Conservation (phyloP, 1,284 basidiomycete species). For the Schizopora paradoxa region DNA sequence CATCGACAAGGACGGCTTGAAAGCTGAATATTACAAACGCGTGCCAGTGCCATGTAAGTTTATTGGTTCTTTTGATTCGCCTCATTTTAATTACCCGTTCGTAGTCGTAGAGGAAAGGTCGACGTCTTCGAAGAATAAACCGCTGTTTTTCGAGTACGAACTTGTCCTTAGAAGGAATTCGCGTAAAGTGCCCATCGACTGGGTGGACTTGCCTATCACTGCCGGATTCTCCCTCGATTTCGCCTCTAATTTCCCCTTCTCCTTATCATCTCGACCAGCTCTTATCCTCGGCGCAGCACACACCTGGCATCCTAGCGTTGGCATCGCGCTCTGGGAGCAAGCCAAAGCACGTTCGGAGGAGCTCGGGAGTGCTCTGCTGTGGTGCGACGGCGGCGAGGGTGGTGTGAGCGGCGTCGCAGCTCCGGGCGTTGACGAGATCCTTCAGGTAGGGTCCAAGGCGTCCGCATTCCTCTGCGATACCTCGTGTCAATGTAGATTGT, state of each 20-base stretch:
- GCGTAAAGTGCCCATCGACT: slow-evolving; percentile 34
- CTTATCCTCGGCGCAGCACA: slow-evolving; percentile 71
- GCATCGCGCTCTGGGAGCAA: slow-evolving; percentile 71
- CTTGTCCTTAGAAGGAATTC: slow-evolving; percentile 15
- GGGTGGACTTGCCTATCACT: slow-evolving; percentile 55
- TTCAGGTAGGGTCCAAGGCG: slow-evolving; percentile 65
- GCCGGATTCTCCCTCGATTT: slow-evolving; percentile 78
- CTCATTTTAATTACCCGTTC: not conserved
- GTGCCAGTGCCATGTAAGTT: slow-evolving; percentile 68
- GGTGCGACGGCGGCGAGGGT: slow-evolving; percentile 77
- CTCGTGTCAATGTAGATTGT: slow-evolving; percentile 36
- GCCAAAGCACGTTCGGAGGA: slow-evolving; percentile 66
- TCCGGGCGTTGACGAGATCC: slow-evolving; percentile 48
- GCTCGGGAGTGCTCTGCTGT: slow-evolving; percentile 57
- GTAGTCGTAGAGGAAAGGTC: slow-evolving; percentile 70
- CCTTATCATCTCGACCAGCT: slow-evolving; percentile 49
- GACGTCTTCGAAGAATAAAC: slow-evolving; percentile 41
- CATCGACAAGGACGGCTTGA: slow-evolving; percentile 36
- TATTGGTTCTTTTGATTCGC: slow-evolving; percentile 7
- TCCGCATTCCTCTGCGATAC: too few relatives aligned
- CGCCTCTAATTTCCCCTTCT: slow-evolving; percentile 51
- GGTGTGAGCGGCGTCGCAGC: slow-evolving; percentile 69
- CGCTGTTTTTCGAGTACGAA: slow-evolving; percentile 35
- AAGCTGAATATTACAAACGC: slow-evolving; percentile 67
- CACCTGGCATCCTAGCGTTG: slow-evolving; percentile 69